Conservation (phyloP, 2,329 filamentous ascomycete species). For the Zymoseptoria passerinii region DNA sequence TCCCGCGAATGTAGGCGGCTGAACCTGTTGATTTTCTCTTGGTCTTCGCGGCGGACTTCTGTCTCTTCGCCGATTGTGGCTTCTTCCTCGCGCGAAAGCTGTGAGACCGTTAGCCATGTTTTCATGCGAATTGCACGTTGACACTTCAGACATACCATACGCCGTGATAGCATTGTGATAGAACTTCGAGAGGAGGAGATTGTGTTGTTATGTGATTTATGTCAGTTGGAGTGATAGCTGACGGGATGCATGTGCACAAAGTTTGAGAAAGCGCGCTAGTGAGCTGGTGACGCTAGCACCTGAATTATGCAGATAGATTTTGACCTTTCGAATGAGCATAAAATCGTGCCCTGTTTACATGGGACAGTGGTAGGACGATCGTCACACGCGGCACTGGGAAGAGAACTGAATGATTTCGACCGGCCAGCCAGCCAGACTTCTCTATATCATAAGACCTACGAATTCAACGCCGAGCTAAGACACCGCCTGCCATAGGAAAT, state of each 20-base stretch:
- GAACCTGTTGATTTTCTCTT: slow-evolving; percentile 98
- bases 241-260: not conserved
- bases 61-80: slow-evolving; percentile 68
- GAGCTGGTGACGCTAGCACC: not conserved
- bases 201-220: not conserved
- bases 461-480: not conserved
- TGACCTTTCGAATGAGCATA: no score
- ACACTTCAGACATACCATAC: slow-evolving; percentile 32
- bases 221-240: not conserved
- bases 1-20: slow-evolving; percentile 88
- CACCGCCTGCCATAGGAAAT: not conserved
- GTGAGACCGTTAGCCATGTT: not conserved
- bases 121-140: not conserved
- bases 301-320: no score
- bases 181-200: not conserved
- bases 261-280: not conserved
- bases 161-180: slow-evolving; percentile 33
- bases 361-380: no score
- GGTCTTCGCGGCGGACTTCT: slow-evolving; percentile 90
- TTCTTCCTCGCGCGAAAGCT: slow-evolving; percentile 95
- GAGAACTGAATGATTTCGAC: not conserved
- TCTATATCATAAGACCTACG: not conserved
- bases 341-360: no score
- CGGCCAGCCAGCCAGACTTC: not conserved
- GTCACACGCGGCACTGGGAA: not conserved